These are phyloP conservation scores for Leccinum incarnatum DNA, from an alignment of 768 basidiomycete genomes.

Conservation along the genomic window DNA sequence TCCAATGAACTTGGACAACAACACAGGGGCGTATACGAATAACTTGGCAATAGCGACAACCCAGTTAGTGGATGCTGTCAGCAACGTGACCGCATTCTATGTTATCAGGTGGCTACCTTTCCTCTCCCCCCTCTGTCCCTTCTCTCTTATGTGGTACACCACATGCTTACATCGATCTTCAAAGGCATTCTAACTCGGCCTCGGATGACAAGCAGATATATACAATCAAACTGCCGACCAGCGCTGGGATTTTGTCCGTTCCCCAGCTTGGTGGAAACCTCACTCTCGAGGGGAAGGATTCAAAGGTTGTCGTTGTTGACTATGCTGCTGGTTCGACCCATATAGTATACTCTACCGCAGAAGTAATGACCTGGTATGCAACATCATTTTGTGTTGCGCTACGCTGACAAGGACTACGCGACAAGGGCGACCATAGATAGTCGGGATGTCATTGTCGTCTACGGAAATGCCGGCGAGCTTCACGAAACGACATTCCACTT, in stretches of 20 bases:
- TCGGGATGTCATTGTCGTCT: conserved; percentile 46
- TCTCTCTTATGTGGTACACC: not conserved
- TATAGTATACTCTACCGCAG: conserved; percentile 47
- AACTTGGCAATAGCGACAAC: conserved; percentile 49
- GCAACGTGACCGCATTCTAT: conserved; percentile 47
- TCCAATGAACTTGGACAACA: conserved; percentile 40
- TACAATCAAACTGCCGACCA: conserved; percentile 43
- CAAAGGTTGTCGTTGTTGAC: conserved; percentile 51
- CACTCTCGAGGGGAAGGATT: conserved; percentile 48
- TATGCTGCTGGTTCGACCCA: conserved; percentile 44
- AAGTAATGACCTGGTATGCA: conserved; percentile 47
- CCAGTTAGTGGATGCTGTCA: conserved; percentile 46
- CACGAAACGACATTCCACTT: conserved; percentile 51
- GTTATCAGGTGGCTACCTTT: conserved; percentile 26
- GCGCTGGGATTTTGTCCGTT: conserved; percentile 40
- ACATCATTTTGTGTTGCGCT: not conserved
- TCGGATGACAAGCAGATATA: conserved; percentile 26
- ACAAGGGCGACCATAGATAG: conserved; percentile 47
- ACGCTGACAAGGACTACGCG: not conserved
- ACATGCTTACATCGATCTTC: conserved; percentile 2
- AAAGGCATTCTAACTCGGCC: conserved; percentile 15
- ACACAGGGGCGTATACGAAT: conserved; percentile 47
- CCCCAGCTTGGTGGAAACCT: conserved; percentile 45
- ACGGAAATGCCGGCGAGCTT: conserved; percentile 46
- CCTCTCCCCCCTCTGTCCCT: not conserved